These are phyloP conservation scores for Fereydounia khargensis DNA, from an alignment of 1,284 basidiomycete species.

Conservation along the genomic window DNA sequence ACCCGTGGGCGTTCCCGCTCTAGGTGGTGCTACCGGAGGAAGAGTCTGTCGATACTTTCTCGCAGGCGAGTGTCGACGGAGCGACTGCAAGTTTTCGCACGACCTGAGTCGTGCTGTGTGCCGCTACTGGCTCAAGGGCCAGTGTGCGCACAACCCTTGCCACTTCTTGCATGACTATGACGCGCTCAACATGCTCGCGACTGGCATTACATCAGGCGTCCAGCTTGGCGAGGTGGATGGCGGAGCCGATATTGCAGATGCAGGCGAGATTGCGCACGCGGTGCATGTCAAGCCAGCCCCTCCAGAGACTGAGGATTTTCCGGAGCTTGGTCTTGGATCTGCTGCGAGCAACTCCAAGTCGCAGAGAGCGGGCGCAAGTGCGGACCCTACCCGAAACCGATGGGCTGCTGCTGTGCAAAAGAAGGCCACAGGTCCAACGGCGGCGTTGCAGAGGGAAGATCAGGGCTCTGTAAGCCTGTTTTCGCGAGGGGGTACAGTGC, in stretches of 20 bases:
- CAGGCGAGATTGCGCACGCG: neutral
- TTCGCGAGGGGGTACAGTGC: too few relatives aligned
- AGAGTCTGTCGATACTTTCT: conserved; percentile 90
- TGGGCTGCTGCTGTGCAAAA: conserved; percentile 45
- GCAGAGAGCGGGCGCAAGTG: conserved; percentile 11
- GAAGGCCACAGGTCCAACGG: conserved; percentile 10
- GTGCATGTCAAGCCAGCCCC: neutral
- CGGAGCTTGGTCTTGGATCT: conserved; percentile 64
- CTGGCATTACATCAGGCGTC: conserved; percentile 52
- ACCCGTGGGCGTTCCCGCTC: too few relatives aligned
- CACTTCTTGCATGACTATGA: conserved; percentile 54
- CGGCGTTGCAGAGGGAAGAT: conserved; percentile 13
- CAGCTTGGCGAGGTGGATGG: conserved; percentile 62
- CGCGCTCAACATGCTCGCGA: conserved; percentile 68
- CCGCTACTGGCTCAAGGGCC: conserved; percentile 95
- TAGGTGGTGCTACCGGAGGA: neutral
- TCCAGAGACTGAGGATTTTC: conserved; percentile 76
- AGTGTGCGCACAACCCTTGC: conserved; percentile 61
- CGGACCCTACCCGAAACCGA: conserved; percentile 33
- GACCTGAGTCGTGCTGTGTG: conserved; percentile 69
- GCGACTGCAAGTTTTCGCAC: conserved; percentile 84
- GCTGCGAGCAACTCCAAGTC: conserved; percentile 22
- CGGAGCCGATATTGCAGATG: neutral
- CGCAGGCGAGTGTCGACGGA: conserved; percentile 88
- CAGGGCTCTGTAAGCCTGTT: conserved; percentile 19